phyloP scores from a whole-genome alignment of 1,139 yeast genomes.

The Taphrina deformans region DNA sequence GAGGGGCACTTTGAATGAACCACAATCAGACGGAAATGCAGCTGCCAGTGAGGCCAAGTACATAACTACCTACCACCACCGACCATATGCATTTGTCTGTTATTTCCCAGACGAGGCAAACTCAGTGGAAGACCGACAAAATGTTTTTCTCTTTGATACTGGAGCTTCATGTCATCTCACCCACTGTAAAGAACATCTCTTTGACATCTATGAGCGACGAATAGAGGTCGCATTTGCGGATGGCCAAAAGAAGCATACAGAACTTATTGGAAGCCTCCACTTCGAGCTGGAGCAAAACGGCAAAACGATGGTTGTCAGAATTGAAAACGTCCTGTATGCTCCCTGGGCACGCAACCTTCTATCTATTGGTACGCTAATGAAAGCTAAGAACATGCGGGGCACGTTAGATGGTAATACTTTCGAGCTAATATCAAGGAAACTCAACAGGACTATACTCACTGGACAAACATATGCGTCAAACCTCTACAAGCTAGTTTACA shows the following conservation, averaged over 20 bases:
- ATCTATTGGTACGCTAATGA: background rate
- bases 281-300: background rate
- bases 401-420: too few relatives aligned
- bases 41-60: too few relatives aligned
- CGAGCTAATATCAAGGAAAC: background rate
- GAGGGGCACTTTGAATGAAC: too few relatives aligned
- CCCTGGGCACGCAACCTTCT: background rate
- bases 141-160: background rate
- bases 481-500: background rate
- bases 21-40: too few relatives aligned
- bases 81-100: too few relatives aligned
- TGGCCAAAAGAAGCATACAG: background rate
- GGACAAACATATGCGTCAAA: background rate
- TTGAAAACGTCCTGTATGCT: background rate
- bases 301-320: background rate
- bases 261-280: background rate
- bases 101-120: too few relatives aligned
- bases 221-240: background rate
- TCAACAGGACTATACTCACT: background rate
- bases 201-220: background rate
- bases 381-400: background rate
- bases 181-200: background rate
- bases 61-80: too few relatives aligned
- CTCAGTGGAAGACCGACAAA: too few relatives aligned
- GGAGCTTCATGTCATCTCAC: background rate